Evolutionary conservation across 768 basidiomycete species (phyloP).

Genomic region (Calocera viscosa): DNA sequence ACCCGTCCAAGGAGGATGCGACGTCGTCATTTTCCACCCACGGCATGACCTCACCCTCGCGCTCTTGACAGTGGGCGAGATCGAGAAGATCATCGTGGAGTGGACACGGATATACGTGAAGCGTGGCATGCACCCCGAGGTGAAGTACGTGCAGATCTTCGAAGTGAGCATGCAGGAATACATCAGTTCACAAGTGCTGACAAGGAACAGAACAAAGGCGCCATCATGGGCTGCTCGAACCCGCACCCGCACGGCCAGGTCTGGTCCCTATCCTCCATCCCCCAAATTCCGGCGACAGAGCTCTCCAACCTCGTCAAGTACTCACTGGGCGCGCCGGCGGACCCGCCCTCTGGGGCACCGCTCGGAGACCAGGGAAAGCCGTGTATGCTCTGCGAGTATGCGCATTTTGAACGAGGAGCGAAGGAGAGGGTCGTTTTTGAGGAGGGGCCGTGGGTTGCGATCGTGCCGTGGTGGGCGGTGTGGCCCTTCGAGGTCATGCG

Average conservation of each 20-base stretch:
- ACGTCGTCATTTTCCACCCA: slow-evolving; percentile 78
- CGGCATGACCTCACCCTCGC: slow-evolving; percentile 77
- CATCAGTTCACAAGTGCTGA: background rate
- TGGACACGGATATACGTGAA: slow-evolving; percentile 57
- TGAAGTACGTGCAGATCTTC: slow-evolving; percentile 78
- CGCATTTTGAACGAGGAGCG: slow-evolving; percentile 44
- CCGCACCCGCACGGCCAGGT: slow-evolving; percentile 90
- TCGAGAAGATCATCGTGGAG: slow-evolving; percentile 51
- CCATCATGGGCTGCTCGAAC: slow-evolving; percentile 92
- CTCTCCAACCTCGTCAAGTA: slow-evolving; percentile 45
- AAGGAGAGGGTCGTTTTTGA: slow-evolving; percentile 49
- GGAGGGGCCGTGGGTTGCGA: slow-evolving; percentile 66
- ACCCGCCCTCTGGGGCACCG: slow-evolving; percentile 38
- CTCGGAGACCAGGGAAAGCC: slow-evolving; percentile 44
- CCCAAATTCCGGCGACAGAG: slow-evolving; percentile 57
- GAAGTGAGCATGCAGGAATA: too few species aligned
- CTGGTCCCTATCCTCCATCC: slow-evolving; percentile 66
- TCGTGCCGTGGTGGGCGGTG: slow-evolving; percentile 91
- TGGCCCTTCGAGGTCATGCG: slow-evolving; percentile 85
- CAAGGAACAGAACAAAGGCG: slow-evolving; percentile 63
- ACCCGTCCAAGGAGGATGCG: slow-evolving; percentile 72
- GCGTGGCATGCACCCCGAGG: slow-evolving; percentile 51
- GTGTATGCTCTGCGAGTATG: slow-evolving; percentile 72
- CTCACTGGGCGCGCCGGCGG: slow-evolving; percentile 23
- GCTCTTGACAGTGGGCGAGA: slow-evolving; percentile 43